These are phyloP conservation scores for Kodamaea jinghongensis DNA, from an alignment of 805 yeast species.

Conservation along the genomic window DNA sequence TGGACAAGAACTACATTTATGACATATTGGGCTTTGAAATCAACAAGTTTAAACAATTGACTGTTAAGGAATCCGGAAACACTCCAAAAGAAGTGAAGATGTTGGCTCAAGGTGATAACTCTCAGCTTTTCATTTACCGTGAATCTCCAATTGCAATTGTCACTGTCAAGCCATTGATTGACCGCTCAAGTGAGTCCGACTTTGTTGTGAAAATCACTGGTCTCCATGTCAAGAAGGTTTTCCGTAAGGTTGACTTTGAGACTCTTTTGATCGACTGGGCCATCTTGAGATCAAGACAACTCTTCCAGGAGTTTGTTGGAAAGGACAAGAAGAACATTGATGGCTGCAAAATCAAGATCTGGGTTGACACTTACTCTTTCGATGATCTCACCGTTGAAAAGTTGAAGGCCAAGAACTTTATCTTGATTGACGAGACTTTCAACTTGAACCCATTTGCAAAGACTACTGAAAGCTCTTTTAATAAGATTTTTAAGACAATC, in stretches of 20 bases:
- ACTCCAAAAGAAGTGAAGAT: constrained; percentile 23
- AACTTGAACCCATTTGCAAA: constrained; percentile 29
- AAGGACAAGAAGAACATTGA: constrained; percentile 26
- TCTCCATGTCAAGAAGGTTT: constrained; percentile 65
- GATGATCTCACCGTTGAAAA: constrained; percentile 40
- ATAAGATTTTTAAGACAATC: constrained; percentile 14
- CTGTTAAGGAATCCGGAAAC: constrained; percentile 14
- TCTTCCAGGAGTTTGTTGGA: constrained; percentile 30
- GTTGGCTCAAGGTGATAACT: constrained; percentile 41
- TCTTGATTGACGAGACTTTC: constrained; percentile 24
- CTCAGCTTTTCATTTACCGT: constrained; percentile 60
- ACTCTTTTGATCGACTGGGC: constrained; percentile 65
- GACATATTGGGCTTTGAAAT: constrained; percentile 53
- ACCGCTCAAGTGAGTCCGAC: constrained; percentile 35
- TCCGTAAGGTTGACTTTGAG: constrained; percentile 60
- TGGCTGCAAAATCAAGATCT: constrained; percentile 35
- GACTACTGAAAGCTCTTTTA: background rate
- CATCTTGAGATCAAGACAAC: constrained; percentile 42
- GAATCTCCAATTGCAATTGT: constrained; percentile 69
- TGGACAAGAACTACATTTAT: constrained; percentile 21
- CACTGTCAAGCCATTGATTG: constrained; percentile 42
- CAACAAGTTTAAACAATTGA: constrained; percentile 40
- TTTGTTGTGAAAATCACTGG: constrained; percentile 55
- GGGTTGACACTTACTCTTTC: constrained; percentile 51
- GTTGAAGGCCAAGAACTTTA: constrained; percentile 45